Evolutionary conservation across 345 rosid species (phyloP).

Genomic region (Populus pruinosa): DNA sequence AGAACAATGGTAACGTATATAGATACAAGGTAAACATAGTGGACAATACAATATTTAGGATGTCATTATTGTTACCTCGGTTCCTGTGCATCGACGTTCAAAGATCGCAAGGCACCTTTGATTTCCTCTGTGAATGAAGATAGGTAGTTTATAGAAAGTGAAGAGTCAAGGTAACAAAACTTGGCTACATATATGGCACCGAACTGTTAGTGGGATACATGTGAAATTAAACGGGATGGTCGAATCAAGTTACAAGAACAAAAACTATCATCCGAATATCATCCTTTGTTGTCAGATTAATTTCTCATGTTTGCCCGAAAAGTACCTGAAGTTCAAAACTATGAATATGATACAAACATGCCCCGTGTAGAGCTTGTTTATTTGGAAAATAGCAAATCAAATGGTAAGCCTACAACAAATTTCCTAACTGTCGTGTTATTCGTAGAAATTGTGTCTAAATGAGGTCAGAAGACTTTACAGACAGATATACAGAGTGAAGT

Average conservation of each 20-base stretch:
- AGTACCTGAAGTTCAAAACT: not conserved
- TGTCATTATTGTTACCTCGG: constrained; percentile 3
- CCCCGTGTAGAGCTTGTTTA: too few relatives aligned
- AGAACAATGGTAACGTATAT: not conserved
- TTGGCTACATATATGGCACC: not conserved
- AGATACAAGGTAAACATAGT: too few relatives aligned
- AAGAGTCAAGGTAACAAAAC: too few relatives aligned
- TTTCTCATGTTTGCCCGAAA: not conserved
- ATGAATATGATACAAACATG: too few relatives aligned
- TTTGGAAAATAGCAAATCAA: too few relatives aligned
- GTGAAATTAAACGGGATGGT: not conserved
- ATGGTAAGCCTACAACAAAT: not conserved
- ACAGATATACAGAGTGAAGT: too few relatives aligned
- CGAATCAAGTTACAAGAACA: not conserved
- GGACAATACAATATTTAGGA: too few relatives aligned
- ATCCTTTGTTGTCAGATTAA: too few relatives aligned
- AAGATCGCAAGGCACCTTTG: constrained; percentile 19
- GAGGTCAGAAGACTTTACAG: too few relatives aligned
- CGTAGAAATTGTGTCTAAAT: too few relatives aligned
- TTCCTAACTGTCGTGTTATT: too few relatives aligned
- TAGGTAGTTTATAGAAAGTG: too few relatives aligned
- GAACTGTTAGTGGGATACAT: not conserved
- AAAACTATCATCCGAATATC: not conserved
- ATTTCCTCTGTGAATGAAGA: not conserved
- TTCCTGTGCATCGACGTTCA: constrained; percentile 11